Evolutionary conservation across 1,139 yeast species (phyloP).

Genomic region (Saccharomyces pastorianus): DNA sequence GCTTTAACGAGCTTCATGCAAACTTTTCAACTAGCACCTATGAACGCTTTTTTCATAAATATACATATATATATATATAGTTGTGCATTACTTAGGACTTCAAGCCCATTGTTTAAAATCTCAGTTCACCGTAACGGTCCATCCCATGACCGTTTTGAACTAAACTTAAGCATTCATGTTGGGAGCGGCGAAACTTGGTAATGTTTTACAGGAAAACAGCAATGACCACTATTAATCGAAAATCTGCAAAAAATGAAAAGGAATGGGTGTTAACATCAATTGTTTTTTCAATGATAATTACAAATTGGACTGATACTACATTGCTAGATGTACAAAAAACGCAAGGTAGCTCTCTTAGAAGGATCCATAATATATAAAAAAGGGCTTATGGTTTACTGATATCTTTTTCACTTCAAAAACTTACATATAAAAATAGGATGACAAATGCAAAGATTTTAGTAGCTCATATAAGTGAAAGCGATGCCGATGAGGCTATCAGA

Average conservation of each 20-base stretch:
- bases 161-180: neutral
- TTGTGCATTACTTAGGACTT: neutral
- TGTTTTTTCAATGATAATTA: neutral
- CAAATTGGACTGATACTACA: neutral
- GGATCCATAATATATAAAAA: neutral
- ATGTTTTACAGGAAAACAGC: neutral
- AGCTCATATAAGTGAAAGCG: slow-evolving; percentile 41
- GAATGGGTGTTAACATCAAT: neutral
- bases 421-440: slow-evolving; percentile 3
- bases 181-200: neutral
- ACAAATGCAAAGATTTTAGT: slow-evolving; percentile 32
- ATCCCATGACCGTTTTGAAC: neutral
- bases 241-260: neutral
- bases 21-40: neutral
- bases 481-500: slow-evolving; percentile 37
- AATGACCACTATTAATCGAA: neutral
- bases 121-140: too few relatives aligned
- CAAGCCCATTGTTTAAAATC: neutral
- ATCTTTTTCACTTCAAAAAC: neutral
- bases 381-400: neutral
- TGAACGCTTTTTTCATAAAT: neutral
- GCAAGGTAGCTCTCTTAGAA: neutral
- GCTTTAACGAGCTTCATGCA: neutral
- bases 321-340: too few relatives aligned
- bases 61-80: neutral